These are phyloP conservation scores for Syzygium jambos DNA, from an alignment of 345 rosid genomes.

Conservation along the genomic window DNA sequence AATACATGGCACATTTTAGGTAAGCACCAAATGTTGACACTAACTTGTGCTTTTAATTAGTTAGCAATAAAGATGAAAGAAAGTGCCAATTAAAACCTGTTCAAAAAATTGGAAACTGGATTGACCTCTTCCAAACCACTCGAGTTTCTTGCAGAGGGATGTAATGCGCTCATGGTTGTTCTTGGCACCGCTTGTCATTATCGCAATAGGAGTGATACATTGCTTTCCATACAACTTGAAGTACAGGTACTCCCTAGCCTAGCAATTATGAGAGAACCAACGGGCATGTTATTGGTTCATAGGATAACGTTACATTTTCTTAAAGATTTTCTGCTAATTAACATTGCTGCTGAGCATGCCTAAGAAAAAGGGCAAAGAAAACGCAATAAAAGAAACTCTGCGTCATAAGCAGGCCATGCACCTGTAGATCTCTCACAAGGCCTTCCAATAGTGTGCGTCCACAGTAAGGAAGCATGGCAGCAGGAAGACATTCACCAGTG, in stretches of 20 bases:
- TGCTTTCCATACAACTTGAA: conserved; percentile 82
- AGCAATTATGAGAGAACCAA: conserved; percentile 9
- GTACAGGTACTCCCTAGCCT: conserved; percentile 90
- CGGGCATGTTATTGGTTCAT: neutral
- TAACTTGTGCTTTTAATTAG: neutral
- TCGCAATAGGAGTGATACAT: conserved; percentile 84
- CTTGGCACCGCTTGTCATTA: conserved; percentile 96
- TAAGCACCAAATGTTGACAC: neutral
- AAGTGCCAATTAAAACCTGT: conserved; percentile 45
- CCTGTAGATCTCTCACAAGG: conserved; percentile 94
- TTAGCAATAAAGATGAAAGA: neutral
- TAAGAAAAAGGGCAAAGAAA: conserved; percentile 1
- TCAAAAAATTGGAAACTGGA: conserved; percentile 84
- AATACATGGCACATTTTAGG: neutral
- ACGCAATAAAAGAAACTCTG: neutral
- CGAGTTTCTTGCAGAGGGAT: conserved; percentile 58
- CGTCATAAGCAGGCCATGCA: conserved; percentile 11
- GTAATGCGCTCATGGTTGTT: conserved; percentile 73
- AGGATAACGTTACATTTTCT: neutral
- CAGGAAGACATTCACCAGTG: conserved; percentile 89
- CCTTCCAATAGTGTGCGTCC: conserved; percentile 91
- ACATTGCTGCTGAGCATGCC: neutral
- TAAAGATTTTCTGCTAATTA: neutral
- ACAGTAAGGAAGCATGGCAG: conserved; percentile 95
- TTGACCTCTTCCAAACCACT: conserved; percentile 92